These are phyloP conservation scores for Hypoxylon sp. DNA, from an alignment of 2,329 filamentous ascomycete genomes.

Conservation along the genomic window DNA sequence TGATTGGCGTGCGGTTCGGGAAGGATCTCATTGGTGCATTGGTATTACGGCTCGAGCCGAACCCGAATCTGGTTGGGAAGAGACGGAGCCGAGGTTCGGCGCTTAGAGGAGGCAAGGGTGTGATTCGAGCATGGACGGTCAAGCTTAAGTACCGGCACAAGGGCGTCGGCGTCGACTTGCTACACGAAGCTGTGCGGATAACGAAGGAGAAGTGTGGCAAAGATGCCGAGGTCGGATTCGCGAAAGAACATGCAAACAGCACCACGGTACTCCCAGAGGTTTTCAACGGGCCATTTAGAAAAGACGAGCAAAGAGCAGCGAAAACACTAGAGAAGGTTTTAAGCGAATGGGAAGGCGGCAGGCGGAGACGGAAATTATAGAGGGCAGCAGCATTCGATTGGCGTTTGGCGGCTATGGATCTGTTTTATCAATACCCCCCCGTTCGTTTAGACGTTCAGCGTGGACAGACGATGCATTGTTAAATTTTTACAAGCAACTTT, in stretches of 20 bases:
- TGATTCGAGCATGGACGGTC: conserved; percentile 87
- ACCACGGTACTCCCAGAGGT: conserved; percentile 66
- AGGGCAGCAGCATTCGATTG: conserved; percentile 9
- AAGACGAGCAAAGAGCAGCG: conserved; percentile 65
- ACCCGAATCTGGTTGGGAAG: conserved; percentile 32
- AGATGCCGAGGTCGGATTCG: conserved; percentile 75
- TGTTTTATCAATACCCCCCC: conserved; percentile 33
- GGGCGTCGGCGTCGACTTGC: conserved; percentile 75
- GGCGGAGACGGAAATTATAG: conserved; percentile 55
- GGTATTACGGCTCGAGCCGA: conserved; percentile 70
- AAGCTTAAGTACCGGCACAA: conserved; percentile 71
- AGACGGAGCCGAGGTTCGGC: conserved; percentile 46
- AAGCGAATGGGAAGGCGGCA: conserved; percentile 56
- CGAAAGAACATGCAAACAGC: conserved; percentile 79
- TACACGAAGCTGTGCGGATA: conserved; percentile 75
- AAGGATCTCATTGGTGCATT: conserved; percentile 74
- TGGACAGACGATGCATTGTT: conserved; percentile 16
- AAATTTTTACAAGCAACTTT: conserved; percentile 3
- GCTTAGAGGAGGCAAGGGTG: conserved; percentile 67
- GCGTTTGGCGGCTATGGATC: conserved; percentile 20
- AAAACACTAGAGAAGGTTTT: conserved; percentile 61
- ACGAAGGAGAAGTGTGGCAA: conserved; percentile 74
- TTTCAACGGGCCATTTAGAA: conserved; percentile 69
- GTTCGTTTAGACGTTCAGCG: conserved; percentile 24
- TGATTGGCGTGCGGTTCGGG: conserved; percentile 74